These are phyloP conservation scores for Ganoderma sinense DNA, from an alignment of 1,284 basidiomycete genomes.

Conservation along the genomic window DNA sequence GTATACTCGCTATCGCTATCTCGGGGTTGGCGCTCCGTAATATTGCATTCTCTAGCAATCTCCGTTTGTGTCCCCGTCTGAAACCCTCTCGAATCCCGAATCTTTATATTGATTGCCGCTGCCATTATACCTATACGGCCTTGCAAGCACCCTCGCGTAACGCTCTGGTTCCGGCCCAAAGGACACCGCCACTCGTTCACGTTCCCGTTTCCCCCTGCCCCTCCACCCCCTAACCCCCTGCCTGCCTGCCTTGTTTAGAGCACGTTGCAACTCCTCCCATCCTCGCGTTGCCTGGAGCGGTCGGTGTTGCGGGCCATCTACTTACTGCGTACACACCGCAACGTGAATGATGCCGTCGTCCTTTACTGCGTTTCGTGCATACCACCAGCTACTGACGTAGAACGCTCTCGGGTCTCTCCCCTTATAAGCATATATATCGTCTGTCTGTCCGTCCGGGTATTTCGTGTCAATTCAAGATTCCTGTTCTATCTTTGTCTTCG, in stretches of 20 bases:
- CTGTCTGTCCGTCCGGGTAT: neutral
- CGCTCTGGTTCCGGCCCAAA: conserved; percentile 36
- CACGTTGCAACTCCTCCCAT: conserved; percentile 2
- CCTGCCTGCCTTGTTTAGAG: neutral
- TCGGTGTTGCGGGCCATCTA: conserved; percentile 15
- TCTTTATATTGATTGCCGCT: neutral
- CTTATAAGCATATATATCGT: neutral
- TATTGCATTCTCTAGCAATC: conserved; percentile 24
- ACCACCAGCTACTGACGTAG: conserved; percentile 27
- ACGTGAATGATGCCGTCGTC: conserved; percentile 8
- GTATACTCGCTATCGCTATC: conserved; percentile 33
- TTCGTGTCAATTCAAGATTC: conserved; percentile 1
- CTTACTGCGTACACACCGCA: conserved; percentile 2
- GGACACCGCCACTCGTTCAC: conserved; percentile 36
- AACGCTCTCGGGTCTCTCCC: conserved; percentile 16
- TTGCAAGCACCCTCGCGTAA: conserved; percentile 18
- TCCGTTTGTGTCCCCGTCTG: neutral
- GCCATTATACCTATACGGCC: conserved; percentile 16
- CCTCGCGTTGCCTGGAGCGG: conserved; percentile 11
- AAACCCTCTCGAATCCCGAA: neutral
- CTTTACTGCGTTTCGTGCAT: conserved; percentile 2
- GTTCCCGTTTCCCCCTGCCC: neutral
- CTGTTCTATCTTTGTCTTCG: neutral
- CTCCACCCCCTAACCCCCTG: conserved; percentile 6
- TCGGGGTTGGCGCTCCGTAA: conserved; percentile 26